Base-by-base conservation (phyloP, 2,329 filamentous ascomycete species). In the Fusarium sp. region DNA sequence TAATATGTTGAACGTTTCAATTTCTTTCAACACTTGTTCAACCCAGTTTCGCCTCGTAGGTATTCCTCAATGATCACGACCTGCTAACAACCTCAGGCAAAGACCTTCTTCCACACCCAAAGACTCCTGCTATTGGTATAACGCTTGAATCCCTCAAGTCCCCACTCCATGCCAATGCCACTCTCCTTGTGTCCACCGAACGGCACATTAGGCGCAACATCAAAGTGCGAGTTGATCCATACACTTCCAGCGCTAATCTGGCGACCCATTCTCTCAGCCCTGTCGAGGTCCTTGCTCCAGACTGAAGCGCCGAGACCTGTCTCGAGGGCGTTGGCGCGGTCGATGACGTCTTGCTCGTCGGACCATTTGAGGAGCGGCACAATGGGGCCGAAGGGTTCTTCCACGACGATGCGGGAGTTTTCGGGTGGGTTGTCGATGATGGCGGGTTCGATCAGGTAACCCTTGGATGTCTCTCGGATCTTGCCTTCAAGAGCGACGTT, bases 301-400 rank as follows among this genome's bases (percentile, higher is more conserved):
- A 92, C 86, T 0, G 89, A 90, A 2, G 88, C 86, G 0, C 88
- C 89, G 0, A 92, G 84, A 0, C 88, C 90, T 33, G 85, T 86
- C 25, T 87, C 83, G 2, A 83, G 82, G 22, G 85, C 82, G 69
- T 91, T 92, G 2, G 88, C 90, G 5, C 89, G 85, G 2, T 79
- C 78, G 33, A 93, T 81, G 0, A 91, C 89, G 20, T 92, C 90
- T 6, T 86, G 86, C 69, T 93, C 91, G 32, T 88, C 85, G 0
- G 83, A 83, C 90, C 90, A 94, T 22, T 86, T 87, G 65, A 92
- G 77, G 9, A 93, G 82, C 0, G 91, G 91, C 1, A 93, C 85
- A 35, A 94, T 90, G 0, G 92, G 92, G 86, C 57, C 88, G 45
- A 83, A 83, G 0, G 85, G 87, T 77, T 90, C 89, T 72, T 89